These are phyloP conservation scores for Vitis hybrid DNA, from an alignment of 177 flowering plant species.

Conservation along the genomic window DNA sequence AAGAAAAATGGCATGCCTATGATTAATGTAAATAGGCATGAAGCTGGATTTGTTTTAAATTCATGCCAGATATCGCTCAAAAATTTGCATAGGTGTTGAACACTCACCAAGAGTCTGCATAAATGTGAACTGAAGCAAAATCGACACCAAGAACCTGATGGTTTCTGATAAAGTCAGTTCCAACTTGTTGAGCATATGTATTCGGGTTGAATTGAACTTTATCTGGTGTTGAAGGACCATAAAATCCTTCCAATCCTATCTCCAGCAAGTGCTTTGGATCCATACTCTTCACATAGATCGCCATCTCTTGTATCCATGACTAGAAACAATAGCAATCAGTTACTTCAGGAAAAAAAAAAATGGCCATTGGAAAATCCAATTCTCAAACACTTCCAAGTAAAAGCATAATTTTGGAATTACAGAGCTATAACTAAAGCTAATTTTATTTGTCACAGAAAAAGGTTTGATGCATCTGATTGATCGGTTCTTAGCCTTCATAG, in stretches of 20 bases:
- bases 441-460: too few species aligned
- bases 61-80: too few species aligned
- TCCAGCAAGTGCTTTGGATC: slow-evolving; percentile 84
- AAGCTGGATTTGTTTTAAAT: too few species aligned
- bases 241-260: slow-evolving; percentile 94
- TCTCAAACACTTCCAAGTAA: too few species aligned
- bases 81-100: neutral
- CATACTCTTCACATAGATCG: slow-evolving; percentile 69
- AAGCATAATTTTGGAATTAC: too few species aligned
- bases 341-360: too few species aligned
- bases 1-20: too few species aligned
- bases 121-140: slow-evolving; percentile 95
- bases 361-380: too few species aligned
- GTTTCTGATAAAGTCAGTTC: slow-evolving; percentile 91
- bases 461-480: too few species aligned
- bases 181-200: slow-evolving; percentile 72
- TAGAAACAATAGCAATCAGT: slow-evolving; percentile 13
- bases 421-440: too few species aligned
- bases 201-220: slow-evolving; percentile 79
- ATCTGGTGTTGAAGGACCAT: slow-evolving; percentile 78
- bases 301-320: slow-evolving; percentile 95
- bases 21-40: too few species aligned
- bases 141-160: slow-evolving; percentile 86
- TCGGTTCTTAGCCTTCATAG: neutral
- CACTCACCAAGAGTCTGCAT: slow-evolving; percentile 84